Evolutionary conservation across 495 filamentous ascomycete species (phyloP).

Genomic region (Immersiella caudata): DNA sequence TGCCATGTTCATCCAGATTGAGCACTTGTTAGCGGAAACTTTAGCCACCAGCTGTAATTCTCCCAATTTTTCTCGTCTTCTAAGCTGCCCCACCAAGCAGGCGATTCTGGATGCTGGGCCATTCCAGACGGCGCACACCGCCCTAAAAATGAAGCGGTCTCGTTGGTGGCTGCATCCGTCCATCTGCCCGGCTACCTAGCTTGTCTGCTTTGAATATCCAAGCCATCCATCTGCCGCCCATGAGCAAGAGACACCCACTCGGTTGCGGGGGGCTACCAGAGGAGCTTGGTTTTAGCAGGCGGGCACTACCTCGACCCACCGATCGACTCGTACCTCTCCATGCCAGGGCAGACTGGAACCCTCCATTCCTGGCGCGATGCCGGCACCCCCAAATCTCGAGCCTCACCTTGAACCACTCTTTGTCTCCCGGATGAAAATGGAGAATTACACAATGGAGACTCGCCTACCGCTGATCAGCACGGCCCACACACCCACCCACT

Average conservation of each 20-base stretch:
- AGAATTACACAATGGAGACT: neutral
- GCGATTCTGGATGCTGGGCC: neutral
- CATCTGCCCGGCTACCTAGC: too few relatives aligned
- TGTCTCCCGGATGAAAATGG: neutral
- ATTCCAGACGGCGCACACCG: neutral
- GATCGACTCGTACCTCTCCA: neutral
- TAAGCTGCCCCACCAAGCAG: neutral
- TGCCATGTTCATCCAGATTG: constrained; percentile 34
- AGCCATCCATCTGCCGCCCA: neutral
- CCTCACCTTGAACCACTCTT: neutral
- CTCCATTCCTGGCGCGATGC: neutral
- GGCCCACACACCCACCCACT: neutral
- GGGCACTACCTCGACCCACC: neutral
- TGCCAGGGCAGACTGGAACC: neutral
- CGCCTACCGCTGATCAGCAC: neutral
- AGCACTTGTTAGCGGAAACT: constrained; percentile 30
- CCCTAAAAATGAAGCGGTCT: neutral
- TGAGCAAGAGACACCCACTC: neutral
- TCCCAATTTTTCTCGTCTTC: neutral
- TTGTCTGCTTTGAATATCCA: neutral
- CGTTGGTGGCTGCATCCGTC: neutral
- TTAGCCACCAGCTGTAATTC: constrained; percentile 20
- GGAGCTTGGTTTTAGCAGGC: too few relatives aligned
- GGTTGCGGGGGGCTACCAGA: neutral
- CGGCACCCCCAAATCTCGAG: neutral